Percentiles rank a stretch among this genome's conserved stretches.
phyloP scores from a whole-genome alignment of 176 grass and related monocot genomes.

The Ananas comosus region DNA sequence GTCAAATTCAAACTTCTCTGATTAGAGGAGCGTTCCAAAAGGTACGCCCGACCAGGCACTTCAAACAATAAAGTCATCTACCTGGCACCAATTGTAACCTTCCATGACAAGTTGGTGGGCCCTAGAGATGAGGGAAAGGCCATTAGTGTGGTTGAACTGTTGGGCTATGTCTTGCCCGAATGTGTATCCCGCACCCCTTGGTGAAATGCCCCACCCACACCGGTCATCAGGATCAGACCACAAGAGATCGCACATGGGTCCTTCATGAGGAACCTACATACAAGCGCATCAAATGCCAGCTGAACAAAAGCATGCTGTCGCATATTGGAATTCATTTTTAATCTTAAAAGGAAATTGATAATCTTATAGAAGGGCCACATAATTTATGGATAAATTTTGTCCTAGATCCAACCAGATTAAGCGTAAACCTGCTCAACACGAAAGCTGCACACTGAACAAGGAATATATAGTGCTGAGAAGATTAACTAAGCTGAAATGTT shows the following conservation, averaged over 20 bases:
- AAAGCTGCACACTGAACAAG: no score
- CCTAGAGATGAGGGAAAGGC: conserved; percentile 76
- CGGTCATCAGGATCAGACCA: conserved; percentile 97
- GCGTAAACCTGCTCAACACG: no score
- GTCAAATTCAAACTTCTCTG: no score
- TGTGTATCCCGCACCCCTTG: conserved; percentile 91
- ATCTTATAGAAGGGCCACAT: no score
- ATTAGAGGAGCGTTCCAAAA: no score
- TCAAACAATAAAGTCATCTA: conserved; percentile 15
- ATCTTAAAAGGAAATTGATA: no score
- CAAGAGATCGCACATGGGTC: conserved; percentile 94
- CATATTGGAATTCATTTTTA: no score
- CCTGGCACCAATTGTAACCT: conserved; percentile 97
- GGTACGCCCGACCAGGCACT: background rate
- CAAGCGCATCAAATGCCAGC: background rate
- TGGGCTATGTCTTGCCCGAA: conserved; percentile 97
- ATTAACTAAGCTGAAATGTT: no score
- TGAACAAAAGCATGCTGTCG: background rate
- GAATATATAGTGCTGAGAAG: no score
- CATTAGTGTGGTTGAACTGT: conserved; percentile 94
- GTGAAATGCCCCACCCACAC: conserved; percentile 98
- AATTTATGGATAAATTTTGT: no score
- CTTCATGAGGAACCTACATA: conserved; percentile 90
- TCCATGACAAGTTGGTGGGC: conserved; percentile 99
- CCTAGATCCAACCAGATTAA: no score